phyloP scores from a whole-genome alignment of 2,329 filamentous ascomycete species.

The Sporothrix luriei region DNA sequence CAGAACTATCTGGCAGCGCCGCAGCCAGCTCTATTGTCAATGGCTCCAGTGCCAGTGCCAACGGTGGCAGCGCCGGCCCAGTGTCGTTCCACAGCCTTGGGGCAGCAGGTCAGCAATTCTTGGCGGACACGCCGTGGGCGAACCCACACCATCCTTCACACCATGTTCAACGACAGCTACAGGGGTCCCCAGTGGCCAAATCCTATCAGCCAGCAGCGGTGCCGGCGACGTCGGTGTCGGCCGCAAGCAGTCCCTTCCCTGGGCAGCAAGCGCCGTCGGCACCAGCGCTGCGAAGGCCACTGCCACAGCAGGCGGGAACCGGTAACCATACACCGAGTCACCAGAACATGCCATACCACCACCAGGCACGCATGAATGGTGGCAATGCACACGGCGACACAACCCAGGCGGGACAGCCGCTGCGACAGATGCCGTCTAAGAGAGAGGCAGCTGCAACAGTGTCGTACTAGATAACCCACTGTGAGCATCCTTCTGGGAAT shows the following conservation, averaged over 20 bases:
- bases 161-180: conserved; percentile 32
- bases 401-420: not conserved
- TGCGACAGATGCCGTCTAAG: conserved; percentile 23
- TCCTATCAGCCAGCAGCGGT: not conserved
- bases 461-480: conserved; percentile 7
- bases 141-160: conserved; percentile 76
- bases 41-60: not conserved
- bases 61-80: not conserved
- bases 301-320: conserved; percentile 14
- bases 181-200: conserved; percentile 23
- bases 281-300: conserved; percentile 17
- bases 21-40: not conserved
- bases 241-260: conserved; percentile 7
- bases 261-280: conserved; percentile 8
- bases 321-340: conserved; percentile 1
- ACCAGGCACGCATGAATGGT: not conserved
- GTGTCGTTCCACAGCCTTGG: conserved; percentile 55
- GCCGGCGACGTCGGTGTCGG: not conserved
- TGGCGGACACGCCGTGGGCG: conserved; percentile 89
- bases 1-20: conserved; percentile 18
- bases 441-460: conserved; percentile 15
- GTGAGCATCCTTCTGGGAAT: too few species aligned
- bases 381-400: not conserved
- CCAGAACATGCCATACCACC: not conserved
- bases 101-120: conserved; percentile 79